A percentile compares a stretch with the other conserved stretches of the same genome.
Evolutionary conservation across 768 basidiomycete genomes (phyloP).

Genomic region (Mycena maculata): DNA sequence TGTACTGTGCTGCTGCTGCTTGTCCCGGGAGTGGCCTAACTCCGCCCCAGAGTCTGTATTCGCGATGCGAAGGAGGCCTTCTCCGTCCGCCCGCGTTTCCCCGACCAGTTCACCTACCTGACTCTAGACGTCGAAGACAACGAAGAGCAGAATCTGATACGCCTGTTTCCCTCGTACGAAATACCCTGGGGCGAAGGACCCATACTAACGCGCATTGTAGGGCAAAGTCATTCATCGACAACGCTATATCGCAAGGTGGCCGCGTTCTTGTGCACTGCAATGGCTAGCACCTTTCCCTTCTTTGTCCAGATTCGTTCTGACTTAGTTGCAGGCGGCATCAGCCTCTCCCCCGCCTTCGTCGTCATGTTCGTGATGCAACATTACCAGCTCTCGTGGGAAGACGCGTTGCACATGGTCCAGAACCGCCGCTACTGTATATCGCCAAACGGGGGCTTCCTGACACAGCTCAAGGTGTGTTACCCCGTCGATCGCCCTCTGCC

Average conservation of each 20-base stretch:
- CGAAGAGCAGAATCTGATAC: conserved; percentile 95
- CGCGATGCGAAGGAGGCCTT: conserved; percentile 91
- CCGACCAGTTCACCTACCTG: conserved; percentile 80
- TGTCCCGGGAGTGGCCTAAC: conserved; percentile 32
- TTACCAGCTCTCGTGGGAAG: conserved; percentile 85
- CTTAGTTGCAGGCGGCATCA: conserved; percentile 76
- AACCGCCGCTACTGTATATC: conserved; percentile 94
- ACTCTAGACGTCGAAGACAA: conserved; percentile 90
- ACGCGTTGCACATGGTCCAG: conserved; percentile 88
- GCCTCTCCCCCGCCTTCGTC: conserved; percentile 87
- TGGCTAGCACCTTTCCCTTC: conserved; percentile 58
- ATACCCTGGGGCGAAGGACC: conserved; percentile 38
- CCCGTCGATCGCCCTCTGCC: background rate
- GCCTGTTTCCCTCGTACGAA: conserved; percentile 83
- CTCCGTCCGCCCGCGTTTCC: conserved; percentile 88
- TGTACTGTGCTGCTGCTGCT: conserved; percentile 58
- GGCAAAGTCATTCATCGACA: conserved; percentile 80
- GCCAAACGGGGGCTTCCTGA: conserved; percentile 91
- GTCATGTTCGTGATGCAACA: conserved; percentile 95
- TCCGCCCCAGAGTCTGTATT: conserved; percentile 77
- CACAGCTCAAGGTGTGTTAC: conserved; percentile 82
- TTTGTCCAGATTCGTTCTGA: background rate
- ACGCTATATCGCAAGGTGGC: conserved; percentile 71
- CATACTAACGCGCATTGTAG: conserved; percentile 49
- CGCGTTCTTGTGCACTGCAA: conserved; percentile 92